Base-by-base conservation (phyloP, 345 rosid genomes). In the Psidium guajava region DNA sequence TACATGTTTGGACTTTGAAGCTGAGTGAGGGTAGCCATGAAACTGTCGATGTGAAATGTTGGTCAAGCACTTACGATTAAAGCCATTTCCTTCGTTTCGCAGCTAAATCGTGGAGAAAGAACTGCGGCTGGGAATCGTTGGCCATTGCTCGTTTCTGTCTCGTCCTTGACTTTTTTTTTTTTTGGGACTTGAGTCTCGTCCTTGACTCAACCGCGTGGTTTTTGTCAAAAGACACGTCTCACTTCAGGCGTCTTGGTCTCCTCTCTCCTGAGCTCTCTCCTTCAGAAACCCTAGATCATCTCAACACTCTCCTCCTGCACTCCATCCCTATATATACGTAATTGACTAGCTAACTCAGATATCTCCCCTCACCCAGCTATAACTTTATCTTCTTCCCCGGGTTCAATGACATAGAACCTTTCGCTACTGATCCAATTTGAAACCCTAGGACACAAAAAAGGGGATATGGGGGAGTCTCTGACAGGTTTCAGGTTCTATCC, bases 341-440 rank as follows among this genome's bases (percentile, higher is more conserved):
- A 69, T 36, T 36, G 11, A 2, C 47, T 36, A 18, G 25, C 77
- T 36, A 69, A 69, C 40, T 69, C 77, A 36, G 10, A 69, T 22
- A 18, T 69, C 77, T 69, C 77, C 2, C 77, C 77, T 2, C 77
- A 9, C 77, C 77, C 77, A 16, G 15, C 42, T 61, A 61, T 6
- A 61, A 6, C 74, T 28, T 61, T 28, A 61, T 27, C 74, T 28
- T 24, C 42, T 27, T 61, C 74, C 28, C 54, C 42, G 36, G 83
- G 36, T 42, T 58, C 57, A 52, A 84, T 25, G 13, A 75, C 84
- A 86, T 94, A 84, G 55, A 92, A 92, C 20, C 11, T 69, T 64
- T 64, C 77, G 36, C 6, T 36, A 18, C 13, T 2, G 77, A 36
- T 69, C 77, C 77, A 18, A 69, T 10, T 69, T 3, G 47, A 69